Evolutionary conservation across 2,329 filamentous ascomycete species (phyloP), one percentile per base, ranked within the genome.

Genomic region (Hypoxylon sp.): DNA sequence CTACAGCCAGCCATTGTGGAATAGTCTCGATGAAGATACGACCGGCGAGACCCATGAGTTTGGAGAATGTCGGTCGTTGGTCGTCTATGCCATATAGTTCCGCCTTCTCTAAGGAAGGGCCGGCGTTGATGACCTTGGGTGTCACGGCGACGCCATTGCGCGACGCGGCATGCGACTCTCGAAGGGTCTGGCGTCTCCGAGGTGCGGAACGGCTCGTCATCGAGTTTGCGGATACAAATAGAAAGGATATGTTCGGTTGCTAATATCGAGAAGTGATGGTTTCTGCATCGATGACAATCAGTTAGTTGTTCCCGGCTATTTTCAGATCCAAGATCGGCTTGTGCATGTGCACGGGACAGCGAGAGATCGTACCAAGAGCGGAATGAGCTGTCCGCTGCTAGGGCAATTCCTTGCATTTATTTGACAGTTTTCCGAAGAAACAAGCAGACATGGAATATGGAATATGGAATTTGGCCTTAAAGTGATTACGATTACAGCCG

Each of bases 1-100:
- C 76, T 34, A 87, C 76, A 49, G 82, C 80, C 26, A 89, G 71
- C 80, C 82, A 87, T 70, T 80, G 79, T 21, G 83, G 81, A 51
- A 87, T 79, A 29, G 79, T 80, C 66, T 81, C 78, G 61, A 80
- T 79, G 59, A 80, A 77, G 54, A 82, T 77, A 60, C 77, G 76
- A 47, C 78, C 78, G 29, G 75, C 73, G 55, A 80, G 69, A 38
- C 75, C 78, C 72, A 79, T 73, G 55, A 77, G 72, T 63, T 76
- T 77, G 55, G 76, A 77, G 60, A 74, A 75, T 47, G 77, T 71
- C 47, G 77, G 72, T 43, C 77, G 72, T 62, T 77, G 73, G 69
- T 81, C 78, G 66, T 78, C 73, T 64, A 80, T 80, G 57, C 78
- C 78, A 69, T 79, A 80, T 69, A 78, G 74, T 58, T 80, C 73